Evolutionary conservation across 495 filamentous ascomycete species (phyloP).

Genomic region (Tuber indicum): DNA sequence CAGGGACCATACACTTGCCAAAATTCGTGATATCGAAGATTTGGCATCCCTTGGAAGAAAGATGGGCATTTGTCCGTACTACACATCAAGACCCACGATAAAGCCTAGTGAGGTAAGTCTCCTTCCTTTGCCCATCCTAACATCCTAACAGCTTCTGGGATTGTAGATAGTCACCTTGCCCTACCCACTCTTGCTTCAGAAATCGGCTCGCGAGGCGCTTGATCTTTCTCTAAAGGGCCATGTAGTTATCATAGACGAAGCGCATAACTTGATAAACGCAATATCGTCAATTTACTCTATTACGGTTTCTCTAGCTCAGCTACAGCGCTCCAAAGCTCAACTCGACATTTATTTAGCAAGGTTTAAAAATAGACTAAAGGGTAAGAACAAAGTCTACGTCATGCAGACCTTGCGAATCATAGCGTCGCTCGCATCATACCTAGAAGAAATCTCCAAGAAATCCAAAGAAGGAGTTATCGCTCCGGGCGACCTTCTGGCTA

Average conservation of each 20-base stretch:
- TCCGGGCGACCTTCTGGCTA: conserved; percentile 62
- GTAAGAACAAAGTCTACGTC: conserved; percentile 87
- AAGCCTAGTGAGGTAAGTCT: conserved; percentile 63
- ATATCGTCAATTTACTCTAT: conserved; percentile 82
- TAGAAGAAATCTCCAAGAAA: conserved; percentile 50
- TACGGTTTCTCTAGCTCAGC: conserved; percentile 62
- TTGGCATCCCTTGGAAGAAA: conserved; percentile 68
- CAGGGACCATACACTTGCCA: conserved; percentile 79
- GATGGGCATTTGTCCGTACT: conserved; percentile 86
- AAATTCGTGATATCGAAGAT: conserved; percentile 89
- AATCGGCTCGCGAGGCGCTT: conserved; percentile 80
- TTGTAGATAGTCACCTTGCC: conserved; percentile 81
- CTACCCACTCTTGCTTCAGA: conserved; percentile 84
- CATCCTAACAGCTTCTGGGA: conserved; percentile 6
- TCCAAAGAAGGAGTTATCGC: conserved; percentile 59
- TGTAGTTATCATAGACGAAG: conserved; percentile 90
- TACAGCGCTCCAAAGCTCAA: conserved; percentile 64
- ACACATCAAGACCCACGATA: conserved; percentile 77
- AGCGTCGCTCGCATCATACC: conserved; percentile 63
- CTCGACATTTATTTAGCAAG: conserved; percentile 76
- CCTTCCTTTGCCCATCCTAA: neutral
- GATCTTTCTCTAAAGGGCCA: conserved; percentile 78
- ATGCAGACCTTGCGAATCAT: conserved; percentile 76
- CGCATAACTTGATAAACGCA: conserved; percentile 95
- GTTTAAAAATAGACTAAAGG: conserved; percentile 80